phyloP scores from a whole-genome alignment of 2,329 filamentous ascomycete species.

The Endoconidiophora laricicola region DNA sequence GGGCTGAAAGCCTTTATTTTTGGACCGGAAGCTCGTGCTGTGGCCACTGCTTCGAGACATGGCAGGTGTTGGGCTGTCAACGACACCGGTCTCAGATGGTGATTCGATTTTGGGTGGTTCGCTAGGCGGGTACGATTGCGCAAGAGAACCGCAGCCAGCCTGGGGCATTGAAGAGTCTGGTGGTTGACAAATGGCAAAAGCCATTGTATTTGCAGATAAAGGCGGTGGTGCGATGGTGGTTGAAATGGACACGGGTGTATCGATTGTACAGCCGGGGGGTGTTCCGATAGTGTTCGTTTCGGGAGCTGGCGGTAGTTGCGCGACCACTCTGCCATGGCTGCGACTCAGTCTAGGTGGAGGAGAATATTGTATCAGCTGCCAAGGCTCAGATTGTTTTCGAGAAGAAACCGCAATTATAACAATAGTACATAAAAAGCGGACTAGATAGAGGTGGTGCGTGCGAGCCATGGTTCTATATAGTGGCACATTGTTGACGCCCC shows the following conservation, averaged over 20 bases:
- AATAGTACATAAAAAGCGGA: no score
- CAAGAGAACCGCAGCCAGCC: neutral
- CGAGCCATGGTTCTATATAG: no score
- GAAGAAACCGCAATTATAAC: no score
- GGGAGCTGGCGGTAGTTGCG: constrained; percentile 4
- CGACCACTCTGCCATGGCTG: constrained; percentile 9
- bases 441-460: no score
- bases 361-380: no score
- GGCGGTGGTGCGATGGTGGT: neutral
- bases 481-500: no score
- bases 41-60: constrained; percentile 5
- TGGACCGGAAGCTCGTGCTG: constrained; percentile 8
- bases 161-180: constrained; percentile 1
- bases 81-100: neutral
- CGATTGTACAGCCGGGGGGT: neutral
- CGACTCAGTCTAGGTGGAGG: constrained; percentile 7
- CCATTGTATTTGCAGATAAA: neutral
- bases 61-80: neutral
- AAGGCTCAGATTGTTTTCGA: no score
- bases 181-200: neutral
- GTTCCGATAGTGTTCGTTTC: neutral
- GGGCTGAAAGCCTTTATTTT: constrained; percentile 18
- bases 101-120: constrained; percentile 5
- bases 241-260: neutral
- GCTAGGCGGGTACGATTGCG: neutral